phyloP scores from a whole-genome alignment of 2,329 filamentous ascomycete genomes.

The Drechslerella stenobrocha region DNA sequence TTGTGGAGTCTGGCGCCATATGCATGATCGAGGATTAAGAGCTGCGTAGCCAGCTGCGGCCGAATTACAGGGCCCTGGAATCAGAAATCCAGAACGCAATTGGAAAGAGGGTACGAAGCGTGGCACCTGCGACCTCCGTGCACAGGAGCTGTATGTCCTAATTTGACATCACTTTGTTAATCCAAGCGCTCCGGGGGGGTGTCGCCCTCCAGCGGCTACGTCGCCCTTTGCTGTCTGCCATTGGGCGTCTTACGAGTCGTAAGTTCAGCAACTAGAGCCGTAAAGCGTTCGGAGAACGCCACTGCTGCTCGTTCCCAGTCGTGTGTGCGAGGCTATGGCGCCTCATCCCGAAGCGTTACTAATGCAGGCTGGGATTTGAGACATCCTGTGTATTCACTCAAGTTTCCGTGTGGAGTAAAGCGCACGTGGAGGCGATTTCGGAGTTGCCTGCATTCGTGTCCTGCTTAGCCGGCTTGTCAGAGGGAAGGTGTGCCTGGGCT shows the following conservation, averaged over 20 bases:
- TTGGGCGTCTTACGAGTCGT: constrained; percentile 32
- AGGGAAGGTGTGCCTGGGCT: constrained; percentile 13
- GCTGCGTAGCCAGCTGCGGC: too few species aligned
- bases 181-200: constrained; percentile 31
- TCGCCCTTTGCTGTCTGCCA: neutral
- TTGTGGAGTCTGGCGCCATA: constrained; percentile 32
- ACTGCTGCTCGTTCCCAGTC: constrained; percentile 1
- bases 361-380: constrained; percentile 11
- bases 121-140: neutral
- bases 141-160: constrained; percentile 8
- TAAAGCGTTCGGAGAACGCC: constrained; percentile 30
- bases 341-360: constrained; percentile 17
- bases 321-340: constrained; percentile 19
- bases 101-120: constrained; percentile 13
- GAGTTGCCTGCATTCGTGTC: constrained; percentile 43
- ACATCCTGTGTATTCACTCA: constrained; percentile 5
- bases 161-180: constrained; percentile 18
- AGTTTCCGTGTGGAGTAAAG: constrained; percentile 15
- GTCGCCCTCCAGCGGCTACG: constrained; percentile 32
- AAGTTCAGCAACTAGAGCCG: constrained; percentile 4
- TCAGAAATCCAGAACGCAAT: constrained; percentile 36
- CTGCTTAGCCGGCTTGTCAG: constrained; percentile 15
- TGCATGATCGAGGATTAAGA: constrained; percentile 11
- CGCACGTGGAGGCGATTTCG: constrained; percentile 37
- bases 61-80: constrained; percentile 39